Conservation (phyloP, 805 yeast species). For the Blastobotrys chiropterorum region DNA sequence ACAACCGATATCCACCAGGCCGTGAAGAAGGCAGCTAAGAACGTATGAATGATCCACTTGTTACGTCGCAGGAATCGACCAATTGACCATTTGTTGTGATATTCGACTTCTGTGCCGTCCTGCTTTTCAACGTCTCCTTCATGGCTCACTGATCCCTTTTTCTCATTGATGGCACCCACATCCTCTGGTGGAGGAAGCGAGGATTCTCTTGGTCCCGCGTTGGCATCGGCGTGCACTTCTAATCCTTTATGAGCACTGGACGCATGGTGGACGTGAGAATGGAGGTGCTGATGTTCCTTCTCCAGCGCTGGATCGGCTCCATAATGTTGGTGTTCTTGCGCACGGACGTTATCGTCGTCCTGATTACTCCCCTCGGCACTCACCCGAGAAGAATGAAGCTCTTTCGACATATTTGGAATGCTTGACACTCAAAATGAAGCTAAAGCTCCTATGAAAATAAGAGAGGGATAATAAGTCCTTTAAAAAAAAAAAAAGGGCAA, state of each 20-base stretch:
- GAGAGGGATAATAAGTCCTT: no score
- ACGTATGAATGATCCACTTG: conserved; percentile 21
- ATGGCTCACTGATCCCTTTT: background rate
- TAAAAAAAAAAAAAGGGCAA: no score
- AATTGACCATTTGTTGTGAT: background rate
- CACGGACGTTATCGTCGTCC: background rate
- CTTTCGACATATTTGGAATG: background rate
- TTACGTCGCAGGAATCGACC: conserved; percentile 6
- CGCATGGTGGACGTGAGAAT: conserved; percentile 26
- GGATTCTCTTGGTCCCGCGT: conserved; percentile 12
- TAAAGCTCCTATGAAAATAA: background rate
- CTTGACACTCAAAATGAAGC: background rate
- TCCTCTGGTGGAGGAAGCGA: conserved; percentile 11
- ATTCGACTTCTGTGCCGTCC: conserved; percentile 4
- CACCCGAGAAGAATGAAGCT: background rate
- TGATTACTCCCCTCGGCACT: background rate
- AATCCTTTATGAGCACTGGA: conserved; percentile 21
- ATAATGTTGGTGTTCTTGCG: conserved; percentile 6
- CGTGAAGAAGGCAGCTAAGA: conserved; percentile 39
- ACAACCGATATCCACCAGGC: conserved; percentile 53
- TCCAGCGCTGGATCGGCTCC: conserved; percentile 33
- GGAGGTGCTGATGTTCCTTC: conserved; percentile 29
- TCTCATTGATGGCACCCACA: conserved; percentile 4
- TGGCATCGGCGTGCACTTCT: conserved; percentile 12
- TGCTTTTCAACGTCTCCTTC: conserved; percentile 1